Percentiles rank a stretch among this genome's conserved stretches.
Conservation (phyloP, 805 yeast species). For the Metschnikowia drakensbergensis region DNA sequence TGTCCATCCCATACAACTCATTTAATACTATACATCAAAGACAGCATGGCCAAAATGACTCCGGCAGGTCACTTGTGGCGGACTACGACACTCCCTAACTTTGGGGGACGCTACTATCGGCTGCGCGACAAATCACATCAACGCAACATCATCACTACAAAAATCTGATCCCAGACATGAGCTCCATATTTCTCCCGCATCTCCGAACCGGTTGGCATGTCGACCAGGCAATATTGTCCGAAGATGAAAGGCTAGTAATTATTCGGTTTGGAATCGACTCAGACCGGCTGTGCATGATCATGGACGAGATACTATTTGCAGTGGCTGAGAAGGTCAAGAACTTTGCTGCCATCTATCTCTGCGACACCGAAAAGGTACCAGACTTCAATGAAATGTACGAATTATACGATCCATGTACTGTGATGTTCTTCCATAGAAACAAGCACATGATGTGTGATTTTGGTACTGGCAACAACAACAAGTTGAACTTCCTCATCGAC, state of each 20-base stretch:
- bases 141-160: not conserved
- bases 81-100: not conserved
- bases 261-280: conserved; percentile 82
- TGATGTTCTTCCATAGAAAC: conserved; percentile 91
- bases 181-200: conserved; percentile 21
- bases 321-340: conserved; percentile 81
- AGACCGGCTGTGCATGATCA: conserved; percentile 75
- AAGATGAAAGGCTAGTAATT: conserved; percentile 82
- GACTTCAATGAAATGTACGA: conserved; percentile 90
- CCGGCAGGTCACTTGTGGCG: not conserved
- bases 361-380: conserved; percentile 85
- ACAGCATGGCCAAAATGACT: no score
- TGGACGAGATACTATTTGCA: conserved; percentile 81
- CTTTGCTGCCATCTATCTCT: conserved; percentile 82
- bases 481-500: conserved; percentile 70
- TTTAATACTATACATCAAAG: no score
- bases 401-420: conserved; percentile 80
- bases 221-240: conserved; percentile 92
- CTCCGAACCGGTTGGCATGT: conserved; percentile 60
- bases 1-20: no score
- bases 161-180: conserved; percentile 9
- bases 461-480: conserved; percentile 97
- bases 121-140: conserved; percentile 2
- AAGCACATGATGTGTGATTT: conserved; percentile 98
- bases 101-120: not conserved